phyloP scores from a whole-genome alignment of 305 asterid species.

The Ajuga reptans region DNA sequence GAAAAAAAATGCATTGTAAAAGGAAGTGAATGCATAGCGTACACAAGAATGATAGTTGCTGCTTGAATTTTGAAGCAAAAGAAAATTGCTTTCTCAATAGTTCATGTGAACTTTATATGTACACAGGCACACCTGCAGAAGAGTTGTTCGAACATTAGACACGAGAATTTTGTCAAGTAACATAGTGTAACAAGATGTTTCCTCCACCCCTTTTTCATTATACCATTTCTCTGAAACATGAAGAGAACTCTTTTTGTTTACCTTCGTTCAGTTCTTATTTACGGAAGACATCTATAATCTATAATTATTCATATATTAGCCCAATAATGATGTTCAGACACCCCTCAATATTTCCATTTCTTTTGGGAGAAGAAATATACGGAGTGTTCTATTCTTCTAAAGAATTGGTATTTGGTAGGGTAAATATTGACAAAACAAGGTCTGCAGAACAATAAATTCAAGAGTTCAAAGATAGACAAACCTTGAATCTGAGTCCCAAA shows the following conservation, averaged over 20 bases:
- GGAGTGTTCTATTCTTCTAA: not conserved
- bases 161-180: not conserved
- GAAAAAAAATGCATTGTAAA: not conserved
- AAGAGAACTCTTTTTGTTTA: not conserved
- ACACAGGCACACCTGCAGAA: constrained; percentile 30
- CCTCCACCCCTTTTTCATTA: not conserved
- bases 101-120: constrained; percentile 28
- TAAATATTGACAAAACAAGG: not conserved
- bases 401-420: not conserved
- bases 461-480: constrained; percentile 20
- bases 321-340: not conserved
- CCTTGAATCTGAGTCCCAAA: constrained; percentile 34
- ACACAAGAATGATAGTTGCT: constrained; percentile 6
- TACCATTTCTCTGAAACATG: not conserved
- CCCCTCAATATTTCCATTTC: not conserved
- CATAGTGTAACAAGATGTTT: not conserved
- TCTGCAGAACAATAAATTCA: not conserved
- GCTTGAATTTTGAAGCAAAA: constrained; percentile 5
- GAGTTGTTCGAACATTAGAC: not conserved
- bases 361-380: not conserved
- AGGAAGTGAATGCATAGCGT: constrained; percentile 15
- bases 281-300: not conserved
- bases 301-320: not conserved
- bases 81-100: constrained; percentile 10
- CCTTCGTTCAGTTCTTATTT: not conserved